Base-by-base conservation (phyloP, 768 basidiomycete genomes). In the Mycena crocata region DNA sequence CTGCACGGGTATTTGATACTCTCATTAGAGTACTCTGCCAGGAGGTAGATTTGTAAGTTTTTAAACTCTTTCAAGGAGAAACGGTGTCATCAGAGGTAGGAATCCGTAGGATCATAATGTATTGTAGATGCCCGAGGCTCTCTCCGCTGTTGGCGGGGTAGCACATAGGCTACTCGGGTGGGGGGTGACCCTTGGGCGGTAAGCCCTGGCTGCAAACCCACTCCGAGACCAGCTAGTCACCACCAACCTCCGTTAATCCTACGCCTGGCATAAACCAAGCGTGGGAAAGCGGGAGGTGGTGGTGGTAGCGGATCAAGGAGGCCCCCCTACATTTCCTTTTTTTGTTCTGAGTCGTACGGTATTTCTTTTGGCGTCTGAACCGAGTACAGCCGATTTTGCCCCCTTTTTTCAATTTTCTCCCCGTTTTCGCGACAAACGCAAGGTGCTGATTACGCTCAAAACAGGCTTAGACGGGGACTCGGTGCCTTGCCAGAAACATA, bases 111-210 rank as follows among this genome's bases (percentile, higher is more conserved):
- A n/a, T n/a, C n/a, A n/a, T n/a, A n/a, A n/a, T n/a, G n/a, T n/a
- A n/a, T n/a, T 37, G 35, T 28, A 46, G 23, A 6, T 23, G n/a
- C 40, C 24, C n/a, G 37, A 42, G 54, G 24, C 54, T 56, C 39
- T 31, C 42, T 57, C 15, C 56, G 42, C 56, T 17, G 5, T 32
- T 24, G 13, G 56, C 56, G 56, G 56, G 14, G 40, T 57, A 57
- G 56, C 56, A 13, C 56, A 15, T 57, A 57, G 42, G 56, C 42
- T 57, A 57, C 30, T n/a, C 31, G 42, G 56, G 56, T 57, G 42
- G 56, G 56, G 54, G 56, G 42, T 34, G 2, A 57, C 56, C 56
- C 56, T 44, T 32, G 10, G 56, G 56, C 30, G 44, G 9, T 34
- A 57, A 34, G 24, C 28, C 56, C 56, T 57, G 56, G 56, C 40